Percentiles rank a stretch among this genome's conserved stretches.
These are phyloP conservation scores for Rhododendron mucronatum DNA, from an alignment of 148 eudicot genomes.

Conservation along the genomic window DNA sequence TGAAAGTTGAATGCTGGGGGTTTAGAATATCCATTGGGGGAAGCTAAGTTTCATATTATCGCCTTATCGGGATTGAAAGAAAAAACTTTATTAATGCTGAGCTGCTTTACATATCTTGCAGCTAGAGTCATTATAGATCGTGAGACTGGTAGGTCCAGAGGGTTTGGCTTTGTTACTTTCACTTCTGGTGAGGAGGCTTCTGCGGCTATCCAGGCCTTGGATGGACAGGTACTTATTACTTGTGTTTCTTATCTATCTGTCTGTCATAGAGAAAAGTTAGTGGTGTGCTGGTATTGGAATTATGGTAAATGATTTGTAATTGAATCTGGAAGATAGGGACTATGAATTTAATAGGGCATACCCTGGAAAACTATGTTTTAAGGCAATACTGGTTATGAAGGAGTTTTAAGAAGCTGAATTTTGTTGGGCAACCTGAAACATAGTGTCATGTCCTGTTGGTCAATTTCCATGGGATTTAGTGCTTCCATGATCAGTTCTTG, in stretches of 20 bases:
- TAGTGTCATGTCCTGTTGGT: neutral
- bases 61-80: neutral
- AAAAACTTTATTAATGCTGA: neutral
- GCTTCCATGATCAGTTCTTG: neutral
- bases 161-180: slow-evolving; percentile 88
- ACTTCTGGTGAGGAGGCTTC: slow-evolving; percentile 62
- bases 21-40: neutral
- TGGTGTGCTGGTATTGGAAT: neutral
- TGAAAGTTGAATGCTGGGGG: neutral
- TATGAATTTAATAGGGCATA: neutral
- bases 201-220: slow-evolving; percentile 82
- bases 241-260: slow-evolving; percentile 2
- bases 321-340: neutral
- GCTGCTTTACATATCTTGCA: slow-evolving; percentile 25
- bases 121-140: slow-evolving; percentile 81
- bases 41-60: neutral
- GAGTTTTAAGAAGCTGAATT: neutral
- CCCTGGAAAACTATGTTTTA: neutral
- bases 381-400: neutral
- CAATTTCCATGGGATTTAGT: neutral
- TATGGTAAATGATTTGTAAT: neutral
- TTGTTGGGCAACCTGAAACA: neutral
- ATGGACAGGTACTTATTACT: slow-evolving; percentile 51
- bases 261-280: neutral
- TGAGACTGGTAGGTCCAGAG: slow-evolving; percentile 79